Base-by-base conservation (phyloP, 2,329 filamentous ascomycete genomes). In the Fusarium concolor region DNA sequence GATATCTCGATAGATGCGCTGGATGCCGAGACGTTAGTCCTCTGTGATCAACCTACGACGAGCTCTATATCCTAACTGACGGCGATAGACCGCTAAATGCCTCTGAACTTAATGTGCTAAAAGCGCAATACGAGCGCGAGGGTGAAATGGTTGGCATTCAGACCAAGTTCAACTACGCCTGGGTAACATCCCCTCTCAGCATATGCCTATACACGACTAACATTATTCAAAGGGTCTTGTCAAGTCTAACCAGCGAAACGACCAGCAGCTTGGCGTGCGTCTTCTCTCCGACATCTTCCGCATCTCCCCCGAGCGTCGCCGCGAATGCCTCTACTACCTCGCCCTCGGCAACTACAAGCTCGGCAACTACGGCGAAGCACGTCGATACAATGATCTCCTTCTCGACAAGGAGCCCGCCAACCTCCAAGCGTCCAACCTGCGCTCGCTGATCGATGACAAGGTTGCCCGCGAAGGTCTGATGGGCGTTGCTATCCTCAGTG, bases 131-230 rank as follows among this genome's bases (percentile, higher is more conserved):
- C 79, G 95, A 98, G 78, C 97, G 97, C 78, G 96, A 99, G 82
- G 96, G 95, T 72, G 93, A 97, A 75, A 96, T 97, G 84, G 95
- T 97, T 64, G 94, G 95, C 62, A 88, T 99, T 39, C 96, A 99
- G 81, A 99, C 96, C 65, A 98, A 98, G 79, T 99, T 99, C 88
- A 99, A 99, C 89, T 98, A 95, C 80, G 95, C 96, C 77, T 99
- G 96, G 96, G 94, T 97, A 88, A 35, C 14, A 46, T 43, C 38
- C 12, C 26, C 24, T 12, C 6, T 20, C 22, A 10, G 17, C 14
- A 2, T 22, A 12, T 14, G 24, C 20, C 4, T n/a, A 45, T 20
- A 20, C 10, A 17, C 29, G 42, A 65, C 44, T 68, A 52, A 43
- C 33, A 35, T 20, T n/a, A 10, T 14, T 11, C 24, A 33, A 20